These are phyloP conservation scores for Phoenix dactylifera DNA, from an alignment of 176 grass and related monocot species.

Conservation along the genomic window DNA sequence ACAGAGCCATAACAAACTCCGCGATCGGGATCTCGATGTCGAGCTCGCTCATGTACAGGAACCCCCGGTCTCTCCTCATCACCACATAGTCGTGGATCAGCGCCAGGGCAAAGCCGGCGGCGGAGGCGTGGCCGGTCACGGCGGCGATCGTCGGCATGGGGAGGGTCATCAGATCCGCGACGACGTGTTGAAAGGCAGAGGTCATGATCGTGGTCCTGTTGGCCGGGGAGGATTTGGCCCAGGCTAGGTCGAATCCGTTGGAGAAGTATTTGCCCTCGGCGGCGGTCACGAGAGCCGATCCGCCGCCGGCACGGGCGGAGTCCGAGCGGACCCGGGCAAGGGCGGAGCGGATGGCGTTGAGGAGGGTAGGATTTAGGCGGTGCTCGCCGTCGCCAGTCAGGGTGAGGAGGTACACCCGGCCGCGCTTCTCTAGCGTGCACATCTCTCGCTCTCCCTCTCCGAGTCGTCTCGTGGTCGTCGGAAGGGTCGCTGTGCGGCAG, in stretches of 20 bases:
- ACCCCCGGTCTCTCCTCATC: slow-evolving; percentile 54
- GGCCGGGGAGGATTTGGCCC: slow-evolving; percentile 24
- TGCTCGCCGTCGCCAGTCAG: slow-evolving; percentile 54
- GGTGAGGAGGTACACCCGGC: slow-evolving; percentile 52
- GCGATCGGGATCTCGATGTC: slow-evolving; percentile 50
- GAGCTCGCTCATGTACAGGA: slow-evolving; percentile 90
- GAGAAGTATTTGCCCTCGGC: slow-evolving; percentile 73
- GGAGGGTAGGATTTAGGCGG: slow-evolving; percentile 31
- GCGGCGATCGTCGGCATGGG: slow-evolving; percentile 68
- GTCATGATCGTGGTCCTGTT: slow-evolving; percentile 19
- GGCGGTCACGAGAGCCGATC: slow-evolving; percentile 41
- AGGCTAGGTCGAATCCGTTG: slow-evolving; percentile 64
- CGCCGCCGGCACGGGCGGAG: slow-evolving; percentile 5
- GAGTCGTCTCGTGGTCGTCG: no score
- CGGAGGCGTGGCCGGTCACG: slow-evolving; percentile 54
- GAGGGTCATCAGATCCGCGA: slow-evolving; percentile 56
- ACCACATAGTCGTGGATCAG: slow-evolving; percentile 54
- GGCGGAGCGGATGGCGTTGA: slow-evolving; percentile 37
- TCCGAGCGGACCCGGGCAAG: slow-evolving; percentile 25
- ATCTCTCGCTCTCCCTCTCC: background rate
- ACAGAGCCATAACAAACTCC: slow-evolving; percentile 37
- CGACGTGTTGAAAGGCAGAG: slow-evolving; percentile 14
- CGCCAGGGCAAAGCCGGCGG: slow-evolving; percentile 39
- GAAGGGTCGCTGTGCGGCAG: no score
- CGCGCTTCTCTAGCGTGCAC: slow-evolving; percentile 47